Percentiles rank a stretch among this genome's conserved stretches.
phyloP scores from a whole-genome alignment of 2,329 filamentous ascomycete species.

The Arthrinium phaeospermum region DNA sequence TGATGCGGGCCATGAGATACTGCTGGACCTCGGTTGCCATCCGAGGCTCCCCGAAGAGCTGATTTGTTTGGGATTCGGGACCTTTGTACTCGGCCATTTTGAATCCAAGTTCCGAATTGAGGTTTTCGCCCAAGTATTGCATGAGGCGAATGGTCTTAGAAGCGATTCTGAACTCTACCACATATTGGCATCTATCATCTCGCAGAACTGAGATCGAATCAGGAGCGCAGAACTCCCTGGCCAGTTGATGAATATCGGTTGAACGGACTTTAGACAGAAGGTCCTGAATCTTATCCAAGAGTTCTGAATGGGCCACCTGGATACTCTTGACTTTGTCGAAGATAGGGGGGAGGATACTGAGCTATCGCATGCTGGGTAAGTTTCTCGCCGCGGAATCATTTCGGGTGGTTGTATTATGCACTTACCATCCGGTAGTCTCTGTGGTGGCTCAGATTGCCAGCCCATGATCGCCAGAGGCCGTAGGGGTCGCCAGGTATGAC shows the following conservation, averaged over 20 bases:
- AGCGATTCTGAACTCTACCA: neutral
- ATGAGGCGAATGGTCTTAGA: neutral
- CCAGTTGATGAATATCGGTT: neutral
- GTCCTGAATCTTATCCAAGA: neutral
- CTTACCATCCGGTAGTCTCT: constrained; percentile 21
- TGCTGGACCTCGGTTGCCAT: neutral
- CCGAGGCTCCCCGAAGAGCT: neutral
- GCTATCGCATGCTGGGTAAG: neutral
- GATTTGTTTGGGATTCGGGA: neutral
- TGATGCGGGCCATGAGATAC: neutral
- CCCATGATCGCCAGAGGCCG: constrained; percentile 22
- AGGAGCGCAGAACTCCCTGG: neutral
- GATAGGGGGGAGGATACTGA: neutral
- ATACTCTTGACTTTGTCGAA: neutral
- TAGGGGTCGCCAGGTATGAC: constrained; percentile 22
- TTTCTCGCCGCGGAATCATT: neutral
- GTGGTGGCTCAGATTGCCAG: constrained; percentile 21
- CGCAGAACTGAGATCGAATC: neutral
- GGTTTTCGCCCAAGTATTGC: neutral
- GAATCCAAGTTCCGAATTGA: neutral
- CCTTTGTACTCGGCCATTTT: neutral
- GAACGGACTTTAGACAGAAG: neutral
- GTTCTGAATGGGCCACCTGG: neutral
- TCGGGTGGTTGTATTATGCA: neutral
- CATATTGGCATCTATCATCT: neutral